Evolutionary conservation across 106 monocot species (phyloP).

Genomic region (Allium sativum): DNA sequence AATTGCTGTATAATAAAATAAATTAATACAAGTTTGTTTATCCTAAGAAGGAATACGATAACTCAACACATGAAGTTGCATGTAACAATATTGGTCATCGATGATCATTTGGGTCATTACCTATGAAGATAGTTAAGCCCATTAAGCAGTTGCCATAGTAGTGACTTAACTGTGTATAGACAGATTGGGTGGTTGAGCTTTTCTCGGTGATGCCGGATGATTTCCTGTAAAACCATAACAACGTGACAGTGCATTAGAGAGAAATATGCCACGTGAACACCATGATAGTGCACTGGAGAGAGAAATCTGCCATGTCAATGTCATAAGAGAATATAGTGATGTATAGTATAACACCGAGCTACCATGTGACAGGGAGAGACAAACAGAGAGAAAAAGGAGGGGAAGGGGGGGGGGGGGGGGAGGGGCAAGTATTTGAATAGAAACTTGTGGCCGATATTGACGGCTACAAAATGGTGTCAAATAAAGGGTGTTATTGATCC

Average conservation of each 20-base stretch:
- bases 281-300: too few species aligned
- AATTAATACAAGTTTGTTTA: constrained; percentile 1
- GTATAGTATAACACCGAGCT: too few species aligned
- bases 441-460: too few species aligned
- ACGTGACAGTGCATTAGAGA: not conserved
- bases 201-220: constrained; percentile 95
- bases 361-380: too few species aligned
- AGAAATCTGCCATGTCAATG: too few species aligned
- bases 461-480: too few species aligned
- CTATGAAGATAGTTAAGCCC: constrained; percentile 99
- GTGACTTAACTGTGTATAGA: constrained; percentile 90
- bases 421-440: too few species aligned
- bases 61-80: not conserved
- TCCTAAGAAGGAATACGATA: not conserved
- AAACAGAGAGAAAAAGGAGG: too few species aligned
- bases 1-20: constrained; percentile 64
- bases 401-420: too few species aligned
- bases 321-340: too few species aligned
- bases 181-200: constrained; percentile 78
- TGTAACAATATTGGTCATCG: not conserved
- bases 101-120: constrained; percentile 18
- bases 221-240: constrained; percentile 45
- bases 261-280: not conserved
- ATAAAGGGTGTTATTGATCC: too few species aligned
- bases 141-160: constrained; percentile 98